phyloP scores from a whole-genome alignment of 192 early-diverging fungal species.

The Physocladia obscura region DNA sequence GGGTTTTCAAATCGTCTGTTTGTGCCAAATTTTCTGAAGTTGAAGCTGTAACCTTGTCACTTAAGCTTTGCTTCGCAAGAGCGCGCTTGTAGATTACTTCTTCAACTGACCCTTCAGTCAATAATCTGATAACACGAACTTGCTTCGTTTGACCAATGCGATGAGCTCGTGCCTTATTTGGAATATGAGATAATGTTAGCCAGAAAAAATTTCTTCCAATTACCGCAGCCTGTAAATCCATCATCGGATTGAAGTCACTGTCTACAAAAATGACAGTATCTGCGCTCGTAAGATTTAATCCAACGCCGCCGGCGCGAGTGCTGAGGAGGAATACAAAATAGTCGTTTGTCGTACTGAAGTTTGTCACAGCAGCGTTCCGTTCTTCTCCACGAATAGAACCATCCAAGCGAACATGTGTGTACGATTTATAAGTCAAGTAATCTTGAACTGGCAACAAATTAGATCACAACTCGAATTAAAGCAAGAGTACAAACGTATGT shows the following conservation, averaged over 20 bases:
- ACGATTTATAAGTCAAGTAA: slow-evolving; percentile 68
- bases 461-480: not conserved
- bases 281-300: slow-evolving; percentile 76
- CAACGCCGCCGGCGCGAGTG: slow-evolving; percentile 77
- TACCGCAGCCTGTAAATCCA: slow-evolving; percentile 67
- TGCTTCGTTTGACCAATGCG: slow-evolving; percentile 94
- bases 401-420: slow-evolving; percentile 73
- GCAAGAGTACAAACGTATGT: slow-evolving; percentile 13
- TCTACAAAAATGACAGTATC: slow-evolving; percentile 80
- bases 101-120: slow-evolving; percentile 82
- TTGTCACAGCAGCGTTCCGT: slow-evolving; percentile 62
- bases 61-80: slow-evolving; percentile 4
- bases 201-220: not conserved
- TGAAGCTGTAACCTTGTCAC: not conserved
- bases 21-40: too few species aligned
- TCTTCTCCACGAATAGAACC: slow-evolving; percentile 82
- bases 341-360: slow-evolving; percentile 56
- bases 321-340: slow-evolving; percentile 83
- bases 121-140: slow-evolving; percentile 84
- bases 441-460: slow-evolving; percentile 53
- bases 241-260: slow-evolving; percentile 76
- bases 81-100: slow-evolving; percentile 82
- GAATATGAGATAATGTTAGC: slow-evolving; percentile 23
- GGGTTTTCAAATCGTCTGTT: not conserved
- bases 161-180: slow-evolving; percentile 93